These are phyloP conservation scores for Lanmaoa pseudosensibilis DNA, from an alignment of 768 basidiomycete genomes.

Conservation along the genomic window DNA sequence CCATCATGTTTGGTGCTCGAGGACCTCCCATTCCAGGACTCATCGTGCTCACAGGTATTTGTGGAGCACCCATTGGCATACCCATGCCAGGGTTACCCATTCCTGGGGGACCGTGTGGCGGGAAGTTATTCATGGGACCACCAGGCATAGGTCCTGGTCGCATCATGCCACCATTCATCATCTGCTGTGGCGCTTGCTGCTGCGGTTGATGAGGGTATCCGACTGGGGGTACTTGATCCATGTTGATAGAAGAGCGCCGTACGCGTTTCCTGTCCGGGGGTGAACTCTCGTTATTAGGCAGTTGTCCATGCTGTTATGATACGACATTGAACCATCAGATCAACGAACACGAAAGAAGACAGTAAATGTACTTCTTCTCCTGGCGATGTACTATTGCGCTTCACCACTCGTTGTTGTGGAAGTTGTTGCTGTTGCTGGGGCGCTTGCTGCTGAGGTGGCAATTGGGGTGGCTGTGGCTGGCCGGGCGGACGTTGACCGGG, in stretches of 20 bases:
- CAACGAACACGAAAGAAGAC: neutral
- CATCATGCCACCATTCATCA: slow-evolving; percentile 43
- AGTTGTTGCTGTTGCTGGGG: slow-evolving; percentile 30
- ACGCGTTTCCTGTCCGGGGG: slow-evolving; percentile 57
- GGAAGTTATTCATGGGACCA: slow-evolving; percentile 37
- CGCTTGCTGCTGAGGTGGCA: slow-evolving; percentile 23
- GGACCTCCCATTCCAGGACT: slow-evolving; percentile 39
- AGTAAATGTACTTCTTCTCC: slow-evolving; percentile 51
- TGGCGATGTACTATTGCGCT: slow-evolving; percentile 63
- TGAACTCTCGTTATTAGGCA: slow-evolving; percentile 51
- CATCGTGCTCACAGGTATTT: slow-evolving; percentile 33
- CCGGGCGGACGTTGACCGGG: slow-evolving; percentile 42
- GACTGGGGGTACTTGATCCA: slow-evolving; percentile 43
- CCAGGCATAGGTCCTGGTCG: slow-evolving; percentile 33
- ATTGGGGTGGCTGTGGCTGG: slow-evolving; percentile 28
- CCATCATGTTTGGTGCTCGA: slow-evolving; percentile 31
- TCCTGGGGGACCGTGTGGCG: slow-evolving; percentile 28
- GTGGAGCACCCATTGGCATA: slow-evolving; percentile 34
- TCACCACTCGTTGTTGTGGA: slow-evolving; percentile 32
- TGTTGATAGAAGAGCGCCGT: slow-evolving; percentile 47
- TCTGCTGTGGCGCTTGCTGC: slow-evolving; percentile 39
- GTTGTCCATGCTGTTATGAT: slow-evolving; percentile 42
- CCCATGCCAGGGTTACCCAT: slow-evolving; percentile 36
- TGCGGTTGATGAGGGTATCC: slow-evolving; percentile 36
- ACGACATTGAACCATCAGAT: slow-evolving; percentile 3